Base-by-base conservation (phyloP, 352 stramenopile genomes). In the Phytophthora multivora region DNA sequence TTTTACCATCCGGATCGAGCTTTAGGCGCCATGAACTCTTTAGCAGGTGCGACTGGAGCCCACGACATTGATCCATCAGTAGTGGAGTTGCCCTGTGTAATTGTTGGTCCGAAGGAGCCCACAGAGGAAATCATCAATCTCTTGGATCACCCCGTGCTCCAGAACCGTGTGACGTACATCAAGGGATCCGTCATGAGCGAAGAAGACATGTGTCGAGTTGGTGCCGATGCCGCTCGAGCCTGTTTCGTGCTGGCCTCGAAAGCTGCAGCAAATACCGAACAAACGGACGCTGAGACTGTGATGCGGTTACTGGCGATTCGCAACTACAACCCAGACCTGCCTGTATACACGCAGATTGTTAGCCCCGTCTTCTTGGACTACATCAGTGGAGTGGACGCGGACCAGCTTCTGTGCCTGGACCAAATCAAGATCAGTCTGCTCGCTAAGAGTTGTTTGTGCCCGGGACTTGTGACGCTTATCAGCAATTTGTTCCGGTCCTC, bases 141-240 rank as follows among this genome's bases (percentile, higher is more conserved):
- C n/a, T 50, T 89, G 11, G 68, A 88, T 21, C 78, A 89, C 31
- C 80, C 80, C 5, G 67, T 89, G 2, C 70, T 88, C 1, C 76
- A 89, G 59, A 75, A 80, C 23, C 72, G 75, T 16, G 80, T 89
- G 5, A 79, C 60, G 12, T 89, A 83, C 63, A 85, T 89, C 54
- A 89, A 89, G 28, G 77, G 75, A 21, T 88, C 77, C 1, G 73
- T 89, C 5, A 83, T 89, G 73, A 79, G 66, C 26, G 80, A 87
- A 47, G 80, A 89, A 50, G 80, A 89, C 35, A 66, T 89, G 36
- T 86, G 77, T 47, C 77, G 80, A 35, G 77, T 89, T 30, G 80
- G 73, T 0, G 71, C 72, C 5, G 80, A 89, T 51, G 51, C 64
- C 35, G 80, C 80, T 5, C 67, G 77, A 15, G 80, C 77, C 5